Evolutionary conservation across 1,139 yeast genomes (phyloP).

Genomic region (Lipomyces yarrowii): DNA sequence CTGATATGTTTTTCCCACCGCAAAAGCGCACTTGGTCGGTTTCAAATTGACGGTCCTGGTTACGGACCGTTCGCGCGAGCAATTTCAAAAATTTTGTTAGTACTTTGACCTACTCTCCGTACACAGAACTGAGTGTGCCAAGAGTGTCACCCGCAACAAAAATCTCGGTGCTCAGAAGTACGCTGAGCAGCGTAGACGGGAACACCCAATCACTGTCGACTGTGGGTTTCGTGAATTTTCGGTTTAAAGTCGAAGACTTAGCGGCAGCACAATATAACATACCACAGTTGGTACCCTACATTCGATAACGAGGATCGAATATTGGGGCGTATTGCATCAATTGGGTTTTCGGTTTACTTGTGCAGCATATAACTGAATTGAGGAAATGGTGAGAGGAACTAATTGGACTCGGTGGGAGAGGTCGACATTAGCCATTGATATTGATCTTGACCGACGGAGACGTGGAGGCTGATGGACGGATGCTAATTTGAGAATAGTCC

Average conservation of each 20-base stretch:
- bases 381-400: neutral
- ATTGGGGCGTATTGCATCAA: neutral
- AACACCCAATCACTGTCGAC: neutral
- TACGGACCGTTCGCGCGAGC: neutral
- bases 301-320: neutral
- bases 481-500: conserved; percentile 13
- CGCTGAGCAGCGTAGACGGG: neutral
- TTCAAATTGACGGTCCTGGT: neutral
- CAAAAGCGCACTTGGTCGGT: neutral
- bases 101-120: neutral
- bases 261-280: neutral
- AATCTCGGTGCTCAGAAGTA: neutral
- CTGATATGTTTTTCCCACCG: neutral
- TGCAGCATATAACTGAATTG: neutral
- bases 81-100: neutral
- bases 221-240: neutral
- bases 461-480: too few relatives aligned
- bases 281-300: neutral
- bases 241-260: neutral
- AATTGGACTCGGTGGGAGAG: neutral
- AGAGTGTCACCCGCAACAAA: neutral
- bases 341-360: neutral
- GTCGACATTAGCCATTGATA: neutral
- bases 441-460: neutral
- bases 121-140: too few relatives aligned